Percentiles rank a stretch among this genome's conserved stretches.
These are phyloP conservation scores for Colletotrichum neosansevieriae DNA, from an alignment of 2,329 filamentous ascomycete species.

Conservation along the genomic window DNA sequence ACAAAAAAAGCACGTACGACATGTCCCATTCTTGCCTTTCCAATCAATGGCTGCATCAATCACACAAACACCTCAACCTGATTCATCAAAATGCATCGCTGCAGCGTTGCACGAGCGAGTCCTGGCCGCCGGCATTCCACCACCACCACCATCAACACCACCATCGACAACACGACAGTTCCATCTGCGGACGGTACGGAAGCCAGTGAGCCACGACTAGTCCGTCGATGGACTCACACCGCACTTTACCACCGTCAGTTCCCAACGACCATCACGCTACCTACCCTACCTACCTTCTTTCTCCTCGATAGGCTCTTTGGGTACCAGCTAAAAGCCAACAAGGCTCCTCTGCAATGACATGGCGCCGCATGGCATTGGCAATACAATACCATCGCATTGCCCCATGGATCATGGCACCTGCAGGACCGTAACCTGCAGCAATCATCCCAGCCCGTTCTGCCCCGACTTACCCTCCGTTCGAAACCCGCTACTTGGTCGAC, in stretches of 20 bases:
- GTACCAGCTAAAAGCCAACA: not conserved
- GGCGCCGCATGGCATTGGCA: slow-evolving; percentile 25
- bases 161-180: not conserved
- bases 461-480: slow-evolving; percentile 24
- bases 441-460: slow-evolving; percentile 20
- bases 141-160: not conserved
- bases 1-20: no score
- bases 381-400: slow-evolving; percentile 21
- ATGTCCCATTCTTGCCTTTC: slow-evolving; percentile 1
- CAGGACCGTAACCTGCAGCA: slow-evolving; percentile 23
- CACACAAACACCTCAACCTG: not conserved
- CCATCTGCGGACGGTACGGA: slow-evolving; percentile 10
- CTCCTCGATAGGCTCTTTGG: not conserved
- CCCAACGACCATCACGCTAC: not conserved
- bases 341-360: slow-evolving; percentile 9
- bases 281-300: not conserved
- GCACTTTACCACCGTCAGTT: not conserved
- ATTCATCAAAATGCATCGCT: slow-evolving; percentile 12
- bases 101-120: not conserved
- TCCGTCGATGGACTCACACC: not conserved
- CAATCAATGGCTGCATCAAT: not conserved
- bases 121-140: slow-evolving; percentile 4
- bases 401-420: slow-evolving; percentile 35
- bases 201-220: slow-evolving; percentile 3
- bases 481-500: slow-evolving; percentile 17